Evolutionary conservation across 139 green algal genomes (phyloP).

Genomic region (Helicosporidium sp.): DNA sequence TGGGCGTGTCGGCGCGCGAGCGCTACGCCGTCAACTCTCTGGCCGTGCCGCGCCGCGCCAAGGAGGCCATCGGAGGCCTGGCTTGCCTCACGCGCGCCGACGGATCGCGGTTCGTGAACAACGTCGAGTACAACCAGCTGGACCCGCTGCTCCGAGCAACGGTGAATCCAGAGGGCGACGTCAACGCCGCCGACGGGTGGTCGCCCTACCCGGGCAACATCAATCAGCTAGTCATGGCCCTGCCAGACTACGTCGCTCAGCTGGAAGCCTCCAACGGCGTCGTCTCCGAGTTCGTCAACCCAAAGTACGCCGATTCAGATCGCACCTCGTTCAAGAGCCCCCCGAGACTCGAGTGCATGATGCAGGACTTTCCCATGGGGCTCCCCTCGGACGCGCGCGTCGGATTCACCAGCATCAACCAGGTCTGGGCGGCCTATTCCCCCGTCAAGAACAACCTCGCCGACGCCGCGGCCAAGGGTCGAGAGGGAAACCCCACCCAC

Average conservation of each 20-base stretch:
- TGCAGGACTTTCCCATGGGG: conserved; percentile 85
- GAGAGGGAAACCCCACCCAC: conserved; percentile 63
- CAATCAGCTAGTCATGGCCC: conserved; percentile 81
- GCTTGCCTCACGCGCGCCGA: conserved; percentile 29
- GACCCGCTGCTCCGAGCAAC: conserved; percentile 78
- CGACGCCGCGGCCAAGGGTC: conserved; percentile 65
- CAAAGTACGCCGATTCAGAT: conserved; percentile 80
- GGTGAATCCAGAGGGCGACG: conserved; percentile 47
- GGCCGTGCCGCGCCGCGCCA: conserved; percentile 72
- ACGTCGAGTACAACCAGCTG: conserved; percentile 99
- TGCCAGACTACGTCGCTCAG: conserved; percentile 51
- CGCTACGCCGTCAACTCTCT: conserved; percentile 86
- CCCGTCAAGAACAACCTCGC: conserved; percentile 88
- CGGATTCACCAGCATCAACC: conserved; percentile 83
- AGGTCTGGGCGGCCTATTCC: conserved; percentile 84
- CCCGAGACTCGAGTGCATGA: conserved; percentile 99
- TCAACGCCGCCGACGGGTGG: conserved; percentile 70
- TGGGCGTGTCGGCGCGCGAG: conserved; percentile 34
- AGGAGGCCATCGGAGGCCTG: conserved; percentile 89
- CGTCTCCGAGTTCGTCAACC: conserved; percentile 97
- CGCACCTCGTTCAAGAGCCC: conserved; percentile 77
- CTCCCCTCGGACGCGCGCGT: conserved; percentile 46
- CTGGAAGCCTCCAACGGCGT: conserved; percentile 53
- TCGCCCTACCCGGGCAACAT: conserved; percentile 93
- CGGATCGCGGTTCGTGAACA: conserved; percentile 65